Evolutionary conservation across 164 flowering plant species (phyloP), one percentile per base, ranked within the genome.

Genomic region (Umbellularia californica): DNA sequence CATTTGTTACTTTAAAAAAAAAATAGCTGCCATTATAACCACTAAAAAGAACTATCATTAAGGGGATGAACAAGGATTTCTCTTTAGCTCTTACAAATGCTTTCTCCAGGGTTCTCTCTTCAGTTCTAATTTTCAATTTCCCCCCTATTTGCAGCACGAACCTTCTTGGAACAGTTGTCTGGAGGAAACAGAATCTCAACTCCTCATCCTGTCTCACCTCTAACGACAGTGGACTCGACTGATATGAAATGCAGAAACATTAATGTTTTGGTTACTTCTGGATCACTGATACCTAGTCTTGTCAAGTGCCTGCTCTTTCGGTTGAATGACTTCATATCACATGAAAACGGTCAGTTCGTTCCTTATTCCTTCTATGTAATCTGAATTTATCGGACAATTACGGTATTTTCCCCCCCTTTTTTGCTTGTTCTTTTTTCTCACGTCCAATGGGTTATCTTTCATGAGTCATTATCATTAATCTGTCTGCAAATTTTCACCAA

Each of bases 291-390:
- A 73, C 99, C 98, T 52, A 91, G 97, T 88, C 89, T 95, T 72
- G 95, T 88, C 70, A 93, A 95, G 79, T 95, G 99, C 84, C 74
- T 93, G 76, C 93, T 95, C 72, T 95, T 88, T 77, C 92, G 88
- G 55, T 86, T 93, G 28, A 90, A 95, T 74, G 73, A 80, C 78
- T 66, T 88, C 72, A 79, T 95, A 64, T 47, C 85, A 50, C 85
- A 84, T 82, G 86, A 74, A 74, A 91, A 93, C 81, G 94, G 99
- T 93, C 2, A 74, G 87, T 79, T 58, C 25, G 24, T 22, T 64
- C 50, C 30, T 66, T 52, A 22, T 70, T 51, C 22, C 64, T 67
- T 62, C n/a, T 60, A 55, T 17, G 60, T 17, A 13, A 13, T 52
- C 20, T 19, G 5, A 52, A 52, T 12, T 3, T 14, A 55, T 55